A percentile compares a stretch with the other conserved stretches of the same genome.
Evolutionary conservation across 225 moss, liverwort and hornwort species (phyloP).

Genomic region (Sphagnum tenellum): DNA sequence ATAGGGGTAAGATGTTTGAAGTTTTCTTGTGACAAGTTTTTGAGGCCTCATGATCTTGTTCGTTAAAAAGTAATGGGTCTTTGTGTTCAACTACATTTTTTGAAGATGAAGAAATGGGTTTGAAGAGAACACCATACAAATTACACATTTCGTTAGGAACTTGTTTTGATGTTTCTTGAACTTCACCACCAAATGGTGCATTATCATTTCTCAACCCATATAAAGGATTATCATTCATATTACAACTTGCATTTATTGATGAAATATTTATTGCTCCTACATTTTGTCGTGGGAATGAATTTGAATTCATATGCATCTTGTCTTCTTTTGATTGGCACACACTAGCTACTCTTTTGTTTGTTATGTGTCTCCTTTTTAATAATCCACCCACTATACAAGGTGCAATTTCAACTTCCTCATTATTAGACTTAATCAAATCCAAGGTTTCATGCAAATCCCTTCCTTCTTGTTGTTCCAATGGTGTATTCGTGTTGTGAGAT

Average conservation of each 20-base stretch:
- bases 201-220: constrained; percentile 21
- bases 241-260: constrained; percentile 9
- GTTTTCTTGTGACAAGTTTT: too few relatives aligned
- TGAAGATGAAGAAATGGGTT: neutral
- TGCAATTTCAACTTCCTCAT: too few relatives aligned
- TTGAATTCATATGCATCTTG: too few relatives aligned
- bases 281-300: neutral
- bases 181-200: neutral
- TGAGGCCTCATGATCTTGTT: neutral
- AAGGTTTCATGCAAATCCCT: too few relatives aligned
- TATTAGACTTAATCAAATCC: too few relatives aligned
- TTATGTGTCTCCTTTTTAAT: too few relatives aligned
- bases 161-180: neutral
- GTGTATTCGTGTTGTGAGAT: too few relatives aligned
- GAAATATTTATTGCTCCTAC: constrained; percentile 1
- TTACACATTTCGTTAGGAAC: neutral
- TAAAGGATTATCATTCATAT: constrained; percentile 25
- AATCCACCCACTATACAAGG: too few relatives aligned
- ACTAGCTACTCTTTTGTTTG: too few relatives aligned
- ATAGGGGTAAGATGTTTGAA: neutral
- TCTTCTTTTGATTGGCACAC: too few relatives aligned
- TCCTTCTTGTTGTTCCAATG: too few relatives aligned
- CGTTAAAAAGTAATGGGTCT: neutral
- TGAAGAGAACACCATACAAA: neutral
- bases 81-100: neutral